Percentiles rank a stretch among this genome's conserved stretches.
Conservation (phyloP, 1,284 basidiomycete species). For the Boletus mariae region DNA sequence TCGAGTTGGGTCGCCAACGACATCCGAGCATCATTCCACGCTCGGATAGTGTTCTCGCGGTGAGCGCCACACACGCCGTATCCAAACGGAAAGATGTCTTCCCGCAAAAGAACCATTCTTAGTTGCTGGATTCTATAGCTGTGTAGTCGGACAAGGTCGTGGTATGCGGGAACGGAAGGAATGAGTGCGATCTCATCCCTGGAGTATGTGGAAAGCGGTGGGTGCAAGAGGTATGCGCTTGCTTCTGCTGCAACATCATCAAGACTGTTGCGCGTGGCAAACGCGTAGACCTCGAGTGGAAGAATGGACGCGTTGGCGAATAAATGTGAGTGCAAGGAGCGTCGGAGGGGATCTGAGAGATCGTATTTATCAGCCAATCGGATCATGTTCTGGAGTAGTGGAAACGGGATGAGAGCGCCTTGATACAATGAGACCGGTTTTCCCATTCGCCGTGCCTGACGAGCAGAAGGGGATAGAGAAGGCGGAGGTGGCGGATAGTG, state of each 20-base stretch:
- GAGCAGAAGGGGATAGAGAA: conserved; percentile 29
- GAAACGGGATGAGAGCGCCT: conserved; percentile 53
- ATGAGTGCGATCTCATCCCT: conserved; percentile 48
- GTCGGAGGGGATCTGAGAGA: conserved; percentile 41
- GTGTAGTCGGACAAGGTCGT: conserved; percentile 55
- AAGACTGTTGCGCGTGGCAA: conserved; percentile 43
- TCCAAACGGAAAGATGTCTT: conserved; percentile 65
- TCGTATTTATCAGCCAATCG: conserved; percentile 61
- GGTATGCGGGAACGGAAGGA: conserved; percentile 55
- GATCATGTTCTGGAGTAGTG: conserved; percentile 52
- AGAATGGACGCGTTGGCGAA: conserved; percentile 48
- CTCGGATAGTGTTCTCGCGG: conserved; percentile 36
- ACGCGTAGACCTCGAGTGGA: conserved; percentile 56
- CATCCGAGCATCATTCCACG: conserved; percentile 49
- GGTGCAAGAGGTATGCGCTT: conserved; percentile 49
- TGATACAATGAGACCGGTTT: conserved; percentile 31
- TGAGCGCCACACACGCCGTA: conserved; percentile 58
- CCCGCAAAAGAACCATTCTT: conserved; percentile 45
- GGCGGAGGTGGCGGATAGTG: conserved; percentile 45
- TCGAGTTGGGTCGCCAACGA: conserved; percentile 43
- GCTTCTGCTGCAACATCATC: conserved; percentile 48
- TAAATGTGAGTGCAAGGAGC: conserved; percentile 47
- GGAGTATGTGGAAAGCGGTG: conserved; percentile 52
- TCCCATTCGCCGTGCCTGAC: conserved; percentile 30
- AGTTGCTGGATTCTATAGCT: conserved; percentile 48